Conservation (phyloP, 164 flowering plant genomes). For the Magnolia sinica region DNA sequence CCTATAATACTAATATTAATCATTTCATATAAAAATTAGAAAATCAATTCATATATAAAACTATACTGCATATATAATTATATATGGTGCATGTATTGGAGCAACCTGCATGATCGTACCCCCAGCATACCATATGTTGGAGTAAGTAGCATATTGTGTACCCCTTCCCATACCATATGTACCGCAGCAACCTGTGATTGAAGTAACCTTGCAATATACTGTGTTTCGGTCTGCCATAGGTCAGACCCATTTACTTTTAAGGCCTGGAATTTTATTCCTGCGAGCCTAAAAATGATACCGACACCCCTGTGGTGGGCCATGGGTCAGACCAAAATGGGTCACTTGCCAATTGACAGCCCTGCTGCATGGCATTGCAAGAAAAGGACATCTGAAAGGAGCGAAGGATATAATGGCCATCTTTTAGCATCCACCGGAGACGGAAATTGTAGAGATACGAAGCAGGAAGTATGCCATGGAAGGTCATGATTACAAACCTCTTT, state of each 20-base stretch:
- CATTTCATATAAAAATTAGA: no score
- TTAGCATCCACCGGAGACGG: not conserved
- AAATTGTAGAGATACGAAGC: not conserved
- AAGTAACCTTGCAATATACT: no score
- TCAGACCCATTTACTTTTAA: not conserved
- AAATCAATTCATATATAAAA: no score
- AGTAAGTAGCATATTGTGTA: no score
- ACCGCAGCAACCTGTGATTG: no score
- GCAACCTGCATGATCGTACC: no score
- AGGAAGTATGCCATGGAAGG: not conserved
- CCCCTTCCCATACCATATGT: no score
- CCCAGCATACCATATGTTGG: no score
- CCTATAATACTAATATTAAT: no score
- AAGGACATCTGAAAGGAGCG: not conserved
- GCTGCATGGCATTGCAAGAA: not conserved
- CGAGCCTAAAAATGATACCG: not conserved
- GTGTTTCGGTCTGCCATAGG: no score
- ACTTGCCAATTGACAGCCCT: not conserved
- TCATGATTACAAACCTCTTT: constrained; percentile 53
- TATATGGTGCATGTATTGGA: no score
- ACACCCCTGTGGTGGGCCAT: not conserved
- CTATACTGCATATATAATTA: no score
- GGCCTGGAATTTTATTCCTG: not conserved
- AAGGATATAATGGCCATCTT: not conserved
- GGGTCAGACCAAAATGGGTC: not conserved